phyloP scores from a whole-genome alignment of 2,329 filamentous ascomycete species.

The Pezicula neosporulosa region DNA sequence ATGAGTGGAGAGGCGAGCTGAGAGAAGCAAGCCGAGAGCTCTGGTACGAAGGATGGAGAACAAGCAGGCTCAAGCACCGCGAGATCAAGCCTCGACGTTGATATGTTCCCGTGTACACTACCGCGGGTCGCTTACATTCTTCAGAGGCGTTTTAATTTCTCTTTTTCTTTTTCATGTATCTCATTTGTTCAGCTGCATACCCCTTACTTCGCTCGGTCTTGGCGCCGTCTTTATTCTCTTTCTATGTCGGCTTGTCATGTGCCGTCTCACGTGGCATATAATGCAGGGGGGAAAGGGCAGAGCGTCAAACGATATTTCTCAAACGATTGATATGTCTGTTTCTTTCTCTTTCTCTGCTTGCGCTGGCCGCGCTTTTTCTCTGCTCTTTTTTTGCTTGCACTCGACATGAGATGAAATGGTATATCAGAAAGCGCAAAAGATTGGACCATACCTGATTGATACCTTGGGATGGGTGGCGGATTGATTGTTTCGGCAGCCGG shows the following conservation, averaged over 20 bases:
- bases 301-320: conserved; percentile 2
- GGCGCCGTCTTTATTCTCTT: conserved; percentile 1
- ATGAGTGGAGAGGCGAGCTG: conserved; percentile 87
- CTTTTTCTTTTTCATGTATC: conserved; percentile 3
- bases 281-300: neutral
- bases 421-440: too few species aligned
- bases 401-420: too few species aligned
- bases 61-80: conserved; percentile 48
- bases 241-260: conserved; percentile 7
- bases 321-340: conserved; percentile 19
- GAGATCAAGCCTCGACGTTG: conserved; percentile 19
- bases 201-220: conserved; percentile 10
- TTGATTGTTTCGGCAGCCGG: too few species aligned
- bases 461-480: too few species aligned
- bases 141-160: conserved; percentile 10
- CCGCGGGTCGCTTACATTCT: conserved; percentile 8
- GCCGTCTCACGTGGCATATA: neutral
- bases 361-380: conserved; percentile 4
- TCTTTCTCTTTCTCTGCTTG: conserved; percentile 2
- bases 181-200: conserved; percentile 13
- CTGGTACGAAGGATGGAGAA: conserved; percentile 97
- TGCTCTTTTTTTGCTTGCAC: too few species aligned
- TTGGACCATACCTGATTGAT: too few species aligned
- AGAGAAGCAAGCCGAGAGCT: conserved; percentile 86
- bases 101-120: conserved; percentile 12